phyloP scores from a whole-genome alignment of 257 asterid species.

The Leptodermis oblonga region DNA sequence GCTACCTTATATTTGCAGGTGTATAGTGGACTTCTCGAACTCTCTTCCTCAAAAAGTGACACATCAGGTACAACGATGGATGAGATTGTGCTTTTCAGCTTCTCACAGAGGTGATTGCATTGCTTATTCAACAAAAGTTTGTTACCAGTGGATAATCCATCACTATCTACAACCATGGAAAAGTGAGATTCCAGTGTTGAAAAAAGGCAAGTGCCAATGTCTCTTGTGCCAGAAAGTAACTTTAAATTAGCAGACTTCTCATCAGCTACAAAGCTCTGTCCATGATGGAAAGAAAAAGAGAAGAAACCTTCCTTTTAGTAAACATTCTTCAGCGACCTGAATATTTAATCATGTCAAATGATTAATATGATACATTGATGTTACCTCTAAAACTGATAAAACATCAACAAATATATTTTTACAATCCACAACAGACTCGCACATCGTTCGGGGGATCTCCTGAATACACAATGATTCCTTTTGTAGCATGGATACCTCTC shows the following conservation, averaged over 20 bases:
- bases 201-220: constrained; percentile 58
- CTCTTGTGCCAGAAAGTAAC: constrained; percentile 61
- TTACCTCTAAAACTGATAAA: constrained; percentile 60
- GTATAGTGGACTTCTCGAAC: constrained; percentile 22
- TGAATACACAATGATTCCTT: constrained; percentile 45
- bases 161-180: constrained; percentile 33
- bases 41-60: constrained; percentile 26
- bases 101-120: constrained; percentile 50
- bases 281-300: constrained; percentile 10
- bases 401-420: constrained; percentile 56
- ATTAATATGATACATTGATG: not conserved
- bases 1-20: constrained; percentile 77
- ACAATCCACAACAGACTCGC: constrained; percentile 51
- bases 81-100: constrained; percentile 52
- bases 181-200: constrained; percentile 69
- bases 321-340: not conserved
- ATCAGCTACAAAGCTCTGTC: constrained; percentile 51
- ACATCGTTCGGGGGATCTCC: constrained; percentile 53
- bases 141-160: constrained; percentile 25
- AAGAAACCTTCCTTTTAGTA: not conserved
- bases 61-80: constrained; percentile 42
- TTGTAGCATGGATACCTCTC: constrained; percentile 55
- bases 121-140: constrained; percentile 43
- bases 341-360: not conserved
- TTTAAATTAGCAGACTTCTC: constrained; percentile 55